Conservation (phyloP, 257 asterid genomes). For the Paulownia fortunei region DNA sequence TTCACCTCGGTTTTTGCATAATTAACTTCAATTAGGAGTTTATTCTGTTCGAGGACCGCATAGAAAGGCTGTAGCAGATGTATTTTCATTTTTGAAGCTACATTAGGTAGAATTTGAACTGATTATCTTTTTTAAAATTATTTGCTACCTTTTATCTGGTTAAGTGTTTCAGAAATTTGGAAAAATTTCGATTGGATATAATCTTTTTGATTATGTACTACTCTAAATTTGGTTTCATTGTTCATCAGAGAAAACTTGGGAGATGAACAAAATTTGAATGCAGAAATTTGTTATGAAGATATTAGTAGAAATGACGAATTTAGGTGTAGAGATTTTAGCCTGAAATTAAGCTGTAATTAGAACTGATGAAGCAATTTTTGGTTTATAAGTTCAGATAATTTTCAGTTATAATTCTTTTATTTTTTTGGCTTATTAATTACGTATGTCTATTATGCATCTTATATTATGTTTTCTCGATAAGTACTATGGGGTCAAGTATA, state of each 20-base stretch:
- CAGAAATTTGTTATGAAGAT: background rate
- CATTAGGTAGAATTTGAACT: background rate
- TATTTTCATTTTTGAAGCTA: background rate
- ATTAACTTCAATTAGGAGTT: slow-evolving; percentile 2
- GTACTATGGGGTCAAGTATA: background rate
- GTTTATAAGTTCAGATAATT: background rate
- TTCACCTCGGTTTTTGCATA: background rate
- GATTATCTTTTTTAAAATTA: background rate
- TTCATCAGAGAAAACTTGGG: background rate
- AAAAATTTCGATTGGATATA: background rate
- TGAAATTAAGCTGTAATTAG: background rate
- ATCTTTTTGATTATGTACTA: background rate
- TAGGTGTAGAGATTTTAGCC: background rate
- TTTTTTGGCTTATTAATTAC: background rate
- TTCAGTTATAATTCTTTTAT: background rate
- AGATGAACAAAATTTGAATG: background rate
- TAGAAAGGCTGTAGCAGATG: background rate
- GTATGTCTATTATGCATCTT: background rate
- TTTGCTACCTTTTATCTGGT: background rate
- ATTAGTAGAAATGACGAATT: background rate
- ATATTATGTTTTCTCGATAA: background rate
- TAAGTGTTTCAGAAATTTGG: background rate
- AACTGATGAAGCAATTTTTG: slow-evolving; percentile 1
- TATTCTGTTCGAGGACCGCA: background rate
- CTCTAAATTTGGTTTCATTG: background rate